Conservation (phyloP, 192 early-diverging fungal genomes). For the Phycomyces nitens region DNA sequence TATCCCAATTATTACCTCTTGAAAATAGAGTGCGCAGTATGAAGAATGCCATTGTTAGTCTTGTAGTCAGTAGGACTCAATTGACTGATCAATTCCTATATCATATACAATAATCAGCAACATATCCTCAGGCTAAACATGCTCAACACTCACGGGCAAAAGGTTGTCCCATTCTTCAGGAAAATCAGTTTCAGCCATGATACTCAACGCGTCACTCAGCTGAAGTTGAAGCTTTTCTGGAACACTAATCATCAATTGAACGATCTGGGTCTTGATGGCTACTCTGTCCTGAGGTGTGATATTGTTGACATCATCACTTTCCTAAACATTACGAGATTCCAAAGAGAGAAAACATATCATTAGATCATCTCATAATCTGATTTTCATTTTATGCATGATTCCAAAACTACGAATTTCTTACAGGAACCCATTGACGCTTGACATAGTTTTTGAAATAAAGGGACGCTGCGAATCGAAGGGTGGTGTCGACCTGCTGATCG, state of each 20-base stretch:
- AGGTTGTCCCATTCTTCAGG: slow-evolving; percentile 85
- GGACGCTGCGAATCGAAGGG: slow-evolving; percentile 73
- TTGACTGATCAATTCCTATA: slow-evolving; percentile 67
- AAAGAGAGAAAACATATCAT: background rate
- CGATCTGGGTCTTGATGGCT: slow-evolving; percentile 80
- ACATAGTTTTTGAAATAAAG: slow-evolving; percentile 98
- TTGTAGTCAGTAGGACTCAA: slow-evolving; percentile 74
- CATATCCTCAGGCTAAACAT: no score
- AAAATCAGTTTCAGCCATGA: slow-evolving; percentile 92
- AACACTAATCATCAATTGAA: slow-evolving; percentile 80
- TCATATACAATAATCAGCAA: no score
- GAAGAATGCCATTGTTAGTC: slow-evolving; percentile 87
- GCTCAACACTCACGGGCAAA: slow-evolving; percentile 50
- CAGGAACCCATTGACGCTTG: slow-evolving; percentile 76
- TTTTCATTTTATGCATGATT: background rate
- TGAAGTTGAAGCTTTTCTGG: slow-evolving; percentile 81
- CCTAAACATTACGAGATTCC: slow-evolving; percentile 34
- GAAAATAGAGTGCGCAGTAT: slow-evolving; percentile 95
- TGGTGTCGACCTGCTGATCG: slow-evolving; percentile 50
- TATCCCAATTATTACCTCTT: slow-evolving; percentile 62
- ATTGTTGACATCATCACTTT: slow-evolving; percentile 54
- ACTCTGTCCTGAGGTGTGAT: slow-evolving; percentile 62
- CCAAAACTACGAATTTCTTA: slow-evolving; percentile 25
- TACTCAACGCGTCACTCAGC: slow-evolving; percentile 88
- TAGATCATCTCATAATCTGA: no score